Evolutionary conservation across 2,329 filamentous ascomycete species (phyloP), one percentile per base, ranked within the genome.

Genomic region (Claviceps sp.): DNA sequence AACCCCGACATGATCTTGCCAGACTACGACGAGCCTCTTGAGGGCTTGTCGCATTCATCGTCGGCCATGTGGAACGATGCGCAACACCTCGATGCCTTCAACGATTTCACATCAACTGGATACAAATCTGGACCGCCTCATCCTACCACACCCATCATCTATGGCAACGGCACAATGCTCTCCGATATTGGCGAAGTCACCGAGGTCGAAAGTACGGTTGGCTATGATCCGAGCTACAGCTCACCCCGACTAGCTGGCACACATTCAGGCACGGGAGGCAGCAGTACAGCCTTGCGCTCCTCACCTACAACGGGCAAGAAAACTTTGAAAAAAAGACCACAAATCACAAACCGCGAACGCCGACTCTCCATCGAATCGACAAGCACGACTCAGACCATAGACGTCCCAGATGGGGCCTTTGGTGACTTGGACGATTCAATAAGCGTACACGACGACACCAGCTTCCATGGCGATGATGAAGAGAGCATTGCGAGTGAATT

Each of bases 1-100:
- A 94, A 95, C 67, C 89, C 89, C 50, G 90, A 95, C 66, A 90
- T 95, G 88, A 95, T 96, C 61, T 72, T 96, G 50, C 90, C 90
- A 55, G 82, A 85, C 64, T 82, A 84, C 62, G 79, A 81, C 65
- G 68, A 77, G 62, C 72, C 75, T 64, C 70, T 75, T 63, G 69
- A 78, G 65, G 62, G 72, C 61, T 67, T 69, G 62, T 70, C 76
- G 53, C 74, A 75, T 54, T 72, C 76, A 60, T 69, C 73, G 34
- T 61, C 78, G n/a, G 68, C 66, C 57, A 70, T 73, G 65, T 78
- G 77, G 77, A 74, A 74, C 56, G 72, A 71, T 58, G 59, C 68
- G 11, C 71, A 75, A 52, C 61, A 64, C 22, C 54, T 54, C 45
- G 54, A 62, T 37, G 56, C 63, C 54, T 74, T 77, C 52, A 70